A percentile compares a stretch with the other conserved stretches of the same genome.
These are phyloP conservation scores for Lepidium africanum DNA, from an alignment of 345 rosid genomes.

Conservation along the genomic window DNA sequence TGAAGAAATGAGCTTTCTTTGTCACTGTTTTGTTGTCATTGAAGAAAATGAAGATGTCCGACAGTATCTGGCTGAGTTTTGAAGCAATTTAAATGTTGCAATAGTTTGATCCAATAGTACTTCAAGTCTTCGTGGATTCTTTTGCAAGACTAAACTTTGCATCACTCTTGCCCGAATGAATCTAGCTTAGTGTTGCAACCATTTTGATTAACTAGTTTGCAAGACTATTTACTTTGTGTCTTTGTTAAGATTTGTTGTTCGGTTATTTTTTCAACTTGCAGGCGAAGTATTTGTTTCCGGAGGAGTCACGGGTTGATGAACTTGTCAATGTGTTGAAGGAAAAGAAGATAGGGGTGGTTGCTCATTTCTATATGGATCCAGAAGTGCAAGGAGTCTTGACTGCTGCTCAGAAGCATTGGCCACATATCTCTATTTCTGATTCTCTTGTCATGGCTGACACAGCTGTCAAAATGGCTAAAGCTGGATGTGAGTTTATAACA, in stretches of 20 bases:
- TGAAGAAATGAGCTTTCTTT: neutral
- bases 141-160: neutral
- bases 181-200: neutral
- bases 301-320: slow-evolving; percentile 55
- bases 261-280: slow-evolving; percentile 23
- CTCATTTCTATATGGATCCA: slow-evolving; percentile 98
- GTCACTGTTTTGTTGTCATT: neutral
- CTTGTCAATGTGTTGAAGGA: slow-evolving; percentile 67
- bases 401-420: slow-evolving; percentile 88
- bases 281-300: slow-evolving; percentile 78
- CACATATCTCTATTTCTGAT: slow-evolving; percentile 87
- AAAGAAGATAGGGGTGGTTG: slow-evolving; percentile 86
- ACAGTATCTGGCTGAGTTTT: neutral
- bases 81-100: neutral
- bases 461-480: slow-evolving; percentile 89
- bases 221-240: neutral
- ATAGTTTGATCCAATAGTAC: neutral
- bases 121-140: neutral
- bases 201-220: neutral
- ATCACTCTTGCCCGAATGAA: neutral
- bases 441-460: slow-evolving; percentile 96
- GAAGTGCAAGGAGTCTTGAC: slow-evolving; percentile 97
- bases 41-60: neutral
- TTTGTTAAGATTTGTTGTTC: neutral
- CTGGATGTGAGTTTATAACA: slow-evolving; percentile 79